Evolutionary conservation across 1,284 basidiomycete genomes (phyloP), one percentile per base, ranked within the genome.

Genomic region (Xerocomus amazonicus): DNA sequence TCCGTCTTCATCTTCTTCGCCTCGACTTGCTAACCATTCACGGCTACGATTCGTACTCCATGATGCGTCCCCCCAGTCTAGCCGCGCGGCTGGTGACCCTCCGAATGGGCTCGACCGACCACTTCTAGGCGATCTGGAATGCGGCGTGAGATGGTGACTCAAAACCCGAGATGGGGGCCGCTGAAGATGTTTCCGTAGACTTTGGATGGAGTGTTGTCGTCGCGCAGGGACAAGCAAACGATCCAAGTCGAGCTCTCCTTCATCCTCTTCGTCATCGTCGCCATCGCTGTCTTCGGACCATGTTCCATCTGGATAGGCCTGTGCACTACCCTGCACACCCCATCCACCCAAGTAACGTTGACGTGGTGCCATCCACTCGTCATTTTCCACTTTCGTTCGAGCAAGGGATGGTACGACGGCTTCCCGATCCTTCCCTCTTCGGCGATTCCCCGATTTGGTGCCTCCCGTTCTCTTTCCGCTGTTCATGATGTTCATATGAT

Each of bases 171-270:
- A 36, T 7, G 50, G 44, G 13, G 45, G 34, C 33, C 59, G 61
- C n/a, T 71, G 73, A 8, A 87, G 70, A 55, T 86, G 82, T 48
- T 71, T 78, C 44, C 84, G 72, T 48, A 86, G 66, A 61, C 82
- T 84, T 54, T 73, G 77, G 54, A 86, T 86, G 9, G 83, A 85
- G 51, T 83, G 75, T 59, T 87, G 86, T 31, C 86, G 73, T 60
- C 82, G 84, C 12, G 86, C 75, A 9, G 81, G 83, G n/a, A 84
- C 78, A 33, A 88, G 76, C 49, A 88, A 73, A 33, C 75, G 74
- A 9, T 84, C 80, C 36, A 88, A 73, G 57, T 84, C 77, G 33
- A 87, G 70, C 55, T 86, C 84, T 9, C 73, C 79, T 26, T 83
- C 83, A 2, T 80, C 79, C 3, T 72, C 71, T 9, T 73, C 71